phyloP scores from a whole-genome alignment of 2,329 filamentous ascomycete genomes.

The Trichoderma koningii region DNA sequence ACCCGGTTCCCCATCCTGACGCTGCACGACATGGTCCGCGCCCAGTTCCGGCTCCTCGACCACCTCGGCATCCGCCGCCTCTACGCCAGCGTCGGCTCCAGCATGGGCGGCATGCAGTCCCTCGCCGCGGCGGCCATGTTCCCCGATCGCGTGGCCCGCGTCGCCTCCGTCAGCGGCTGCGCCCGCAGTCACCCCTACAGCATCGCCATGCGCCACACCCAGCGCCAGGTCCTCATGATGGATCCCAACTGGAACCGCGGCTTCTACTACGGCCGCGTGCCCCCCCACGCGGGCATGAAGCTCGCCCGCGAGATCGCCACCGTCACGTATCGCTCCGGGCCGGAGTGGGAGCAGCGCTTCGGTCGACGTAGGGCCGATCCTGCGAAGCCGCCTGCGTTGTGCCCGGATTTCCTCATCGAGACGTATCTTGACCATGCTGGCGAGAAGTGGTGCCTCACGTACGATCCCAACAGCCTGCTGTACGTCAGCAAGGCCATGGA shows the following conservation, averaged over 20 bases:
- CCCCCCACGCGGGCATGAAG: slow-evolving; percentile 96
- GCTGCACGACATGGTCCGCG: slow-evolving; percentile 95
- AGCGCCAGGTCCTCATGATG: slow-evolving; percentile 98
- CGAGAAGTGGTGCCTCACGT: slow-evolving; percentile 96
- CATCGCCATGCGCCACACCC: slow-evolving; percentile 97
- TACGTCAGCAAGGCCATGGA: slow-evolving; percentile 99
- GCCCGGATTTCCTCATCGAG: slow-evolving; percentile 95
- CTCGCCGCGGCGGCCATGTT: slow-evolving; percentile 84
- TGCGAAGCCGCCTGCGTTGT: slow-evolving; percentile 85
- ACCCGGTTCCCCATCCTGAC: slow-evolving; percentile 95
- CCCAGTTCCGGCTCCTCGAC: slow-evolving; percentile 89
- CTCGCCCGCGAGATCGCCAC: slow-evolving; percentile 96
- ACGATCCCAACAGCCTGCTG: slow-evolving; percentile 91
- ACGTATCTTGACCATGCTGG: slow-evolving; percentile 97
- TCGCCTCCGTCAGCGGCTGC: slow-evolving; percentile 91
- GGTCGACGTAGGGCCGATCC: slow-evolving; percentile 84
- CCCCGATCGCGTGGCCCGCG: slow-evolving; percentile 74
- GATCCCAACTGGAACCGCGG: slow-evolving; percentile 96
- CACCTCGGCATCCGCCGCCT: slow-evolving; percentile 73
- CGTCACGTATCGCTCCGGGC: slow-evolving; percentile 93
- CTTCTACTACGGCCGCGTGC: slow-evolving; percentile 86
- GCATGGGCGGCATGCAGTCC: slow-evolving; percentile 98
- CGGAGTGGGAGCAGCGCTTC: slow-evolving; percentile 97
- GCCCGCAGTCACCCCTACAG: slow-evolving; percentile 95
- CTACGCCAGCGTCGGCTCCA: slow-evolving; percentile 90